Conservation (phyloP, 192 early-diverging fungal species). For the Neocallimastix lanati region DNA sequence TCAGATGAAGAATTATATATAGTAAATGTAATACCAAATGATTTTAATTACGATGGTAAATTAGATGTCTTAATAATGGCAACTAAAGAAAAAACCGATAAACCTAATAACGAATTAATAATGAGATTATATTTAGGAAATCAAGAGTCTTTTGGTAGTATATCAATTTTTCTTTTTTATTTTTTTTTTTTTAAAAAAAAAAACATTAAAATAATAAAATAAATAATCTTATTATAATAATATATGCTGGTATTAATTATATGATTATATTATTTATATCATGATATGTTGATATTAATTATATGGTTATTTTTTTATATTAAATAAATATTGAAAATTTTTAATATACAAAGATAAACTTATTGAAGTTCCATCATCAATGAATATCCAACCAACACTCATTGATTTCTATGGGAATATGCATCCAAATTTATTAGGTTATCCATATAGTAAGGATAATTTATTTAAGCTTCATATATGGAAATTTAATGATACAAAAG, state of each 20-base stretch:
- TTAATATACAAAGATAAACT: not conserved
- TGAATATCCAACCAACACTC: slow-evolving; percentile 30
- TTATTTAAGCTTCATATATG: not conserved
- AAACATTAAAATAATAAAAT: no score
- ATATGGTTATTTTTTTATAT: no score
- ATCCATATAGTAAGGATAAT: slow-evolving; percentile 22
- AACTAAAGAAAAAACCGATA: slow-evolving; percentile 13
- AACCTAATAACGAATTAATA: slow-evolving; percentile 14
- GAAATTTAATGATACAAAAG: no score
- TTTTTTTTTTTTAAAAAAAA: no score
- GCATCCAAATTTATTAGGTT: slow-evolving; percentile 39
- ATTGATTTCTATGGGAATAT: slow-evolving; percentile 41
- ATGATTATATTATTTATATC: no score
- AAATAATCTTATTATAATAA: no score
- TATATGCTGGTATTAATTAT: no score
- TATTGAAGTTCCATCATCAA: not conserved
- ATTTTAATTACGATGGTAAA: slow-evolving; percentile 77
- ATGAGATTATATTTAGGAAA: slow-evolving; percentile 63
- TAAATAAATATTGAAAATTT: no score
- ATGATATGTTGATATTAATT: no score
- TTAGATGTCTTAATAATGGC: slow-evolving; percentile 71
- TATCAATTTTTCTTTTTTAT: no score
- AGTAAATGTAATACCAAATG: slow-evolving; percentile 58
- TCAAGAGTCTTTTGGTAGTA: slow-evolving; percentile 36
- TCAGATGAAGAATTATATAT: slow-evolving; percentile 2